Evolutionary conservation across 1,139 yeast species (phyloP).

Genomic region (Kodamaea sp.): DNA sequence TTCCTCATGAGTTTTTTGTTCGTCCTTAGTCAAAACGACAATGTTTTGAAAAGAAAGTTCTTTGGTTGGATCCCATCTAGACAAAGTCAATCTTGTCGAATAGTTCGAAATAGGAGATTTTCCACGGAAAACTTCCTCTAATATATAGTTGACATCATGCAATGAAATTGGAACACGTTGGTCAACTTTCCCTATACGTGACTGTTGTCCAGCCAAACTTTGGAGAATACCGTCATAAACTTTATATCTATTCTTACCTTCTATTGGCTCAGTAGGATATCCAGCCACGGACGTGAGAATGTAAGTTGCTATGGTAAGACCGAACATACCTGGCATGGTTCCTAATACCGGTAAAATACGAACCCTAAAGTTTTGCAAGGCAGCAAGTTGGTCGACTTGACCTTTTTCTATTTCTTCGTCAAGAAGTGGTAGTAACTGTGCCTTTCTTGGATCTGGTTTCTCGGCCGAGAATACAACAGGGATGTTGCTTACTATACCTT

Average conservation of each 20-base stretch:
- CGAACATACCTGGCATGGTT: conserved; percentile 95
- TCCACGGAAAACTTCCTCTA: conserved; percentile 91
- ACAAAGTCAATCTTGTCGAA: conserved; percentile 73
- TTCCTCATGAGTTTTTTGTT: conserved; percentile 76
- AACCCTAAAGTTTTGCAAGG: conserved; percentile 85
- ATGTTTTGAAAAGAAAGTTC: conserved; percentile 67
- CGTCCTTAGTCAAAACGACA: conserved; percentile 86
- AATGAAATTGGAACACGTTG: conserved; percentile 74
- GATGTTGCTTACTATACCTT: conserved; percentile 74
- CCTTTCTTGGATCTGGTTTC: conserved; percentile 94
- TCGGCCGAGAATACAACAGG: conserved; percentile 93
- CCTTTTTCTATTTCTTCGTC: conserved; percentile 81
- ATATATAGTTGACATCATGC: conserved; percentile 76
- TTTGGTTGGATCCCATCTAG: conserved; percentile 77
- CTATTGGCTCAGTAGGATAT: conserved; percentile 84
- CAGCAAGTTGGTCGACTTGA: conserved; percentile 81
- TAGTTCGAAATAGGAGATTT: conserved; percentile 87
- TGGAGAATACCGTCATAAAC: conserved; percentile 81
- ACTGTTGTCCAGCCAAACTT: conserved; percentile 83
- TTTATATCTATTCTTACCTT: conserved; percentile 87
- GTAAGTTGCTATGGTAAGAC: conserved; percentile 84
- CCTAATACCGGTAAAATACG: conserved; percentile 93
- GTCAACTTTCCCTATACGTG: conserved; percentile 67
- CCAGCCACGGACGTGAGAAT: conserved; percentile 79
- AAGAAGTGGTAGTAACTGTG: conserved; percentile 78